Base-by-base conservation (phyloP, 2,329 filamentous ascomycete genomes). In the Pseudogymnoascus sp. region DNA sequence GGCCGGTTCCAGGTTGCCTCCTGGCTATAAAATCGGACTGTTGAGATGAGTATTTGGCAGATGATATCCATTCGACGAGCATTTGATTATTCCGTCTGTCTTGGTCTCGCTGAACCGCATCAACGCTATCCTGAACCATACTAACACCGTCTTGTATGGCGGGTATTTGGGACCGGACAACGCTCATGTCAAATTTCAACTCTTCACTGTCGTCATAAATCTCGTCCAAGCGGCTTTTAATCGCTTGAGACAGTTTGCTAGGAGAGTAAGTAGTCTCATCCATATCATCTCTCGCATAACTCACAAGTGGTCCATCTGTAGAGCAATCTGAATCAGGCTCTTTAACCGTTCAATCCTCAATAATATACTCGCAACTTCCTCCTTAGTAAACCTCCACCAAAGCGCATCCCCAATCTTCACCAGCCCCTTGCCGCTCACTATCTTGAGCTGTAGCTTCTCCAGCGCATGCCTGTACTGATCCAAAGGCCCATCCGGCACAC, bases 11-110 rank as follows among this genome's bases (percentile, higher is more conserved):
- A n/a, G 63, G 10, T 59, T 81, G 73, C 31, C 73, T 71, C 8
- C 70, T 66, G 1, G 61, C 65, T 4, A 79, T 64, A 14, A 72
- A 72, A 62, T 81, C 78, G 5, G 59, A 71, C 24, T 82, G 79
- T 43, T 79, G 74, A n/a, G 68, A 14, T 2, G 60, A 59, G 64
- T 76, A 78, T 31, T 78, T 69, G 3, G 70, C 62, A 1, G 69
- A 64, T 0, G 76, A 73, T 7, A 81, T 67, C 79, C 78, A 81
- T 4, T 75, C 14, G 11, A 60, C 35, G 11, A 60, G 16, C 56
- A 8, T 4, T 1, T 60, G 28, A 4, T 35, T 37, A 4, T 60
- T 26, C 22, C 37, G 6, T 22, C 16, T 37, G 5, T 22, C 16
- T 26, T 37, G 56, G 3, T 38, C 35, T 22, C 14, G 12, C 31